A percentile compares a stretch with the other conserved stretches of the same genome.
These are phyloP conservation scores for Amanita muscaria DNA, from an alignment of 768 basidiomycete genomes.

Conservation along the genomic window DNA sequence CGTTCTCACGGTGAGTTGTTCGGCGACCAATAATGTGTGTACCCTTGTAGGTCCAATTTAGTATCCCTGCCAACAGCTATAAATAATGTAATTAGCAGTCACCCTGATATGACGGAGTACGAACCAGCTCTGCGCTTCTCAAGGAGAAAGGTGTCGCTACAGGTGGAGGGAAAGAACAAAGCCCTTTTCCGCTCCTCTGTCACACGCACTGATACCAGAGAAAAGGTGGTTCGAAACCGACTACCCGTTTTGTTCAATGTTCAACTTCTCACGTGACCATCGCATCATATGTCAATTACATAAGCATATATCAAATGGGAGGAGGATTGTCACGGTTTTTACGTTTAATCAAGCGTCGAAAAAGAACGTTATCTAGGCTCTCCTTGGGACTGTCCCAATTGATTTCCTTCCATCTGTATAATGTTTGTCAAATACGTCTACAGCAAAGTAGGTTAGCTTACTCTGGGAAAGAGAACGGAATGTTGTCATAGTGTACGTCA, in stretches of 20 bases:
- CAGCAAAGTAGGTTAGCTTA: constrained; percentile 29
- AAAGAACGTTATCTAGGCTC: neutral
- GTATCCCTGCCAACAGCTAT: neutral
- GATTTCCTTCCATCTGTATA: constrained; percentile 17
- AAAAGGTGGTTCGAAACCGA: neutral
- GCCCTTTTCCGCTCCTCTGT: constrained; percentile 8
- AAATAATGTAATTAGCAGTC: constrained; percentile 4
- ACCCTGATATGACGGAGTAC: too few species aligned
- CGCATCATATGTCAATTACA: constrained; percentile 15
- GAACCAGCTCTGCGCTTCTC: neutral
- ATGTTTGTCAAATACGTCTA: constrained; percentile 6
- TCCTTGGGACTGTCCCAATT: constrained; percentile 17
- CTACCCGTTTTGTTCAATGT: constrained; percentile 29
- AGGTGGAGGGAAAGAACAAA: constrained; percentile 8
- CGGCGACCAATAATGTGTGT: constrained; percentile 34
- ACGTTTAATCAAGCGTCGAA: too few species aligned
- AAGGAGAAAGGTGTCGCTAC: constrained; percentile 18
- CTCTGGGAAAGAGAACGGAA: constrained; percentile 51
- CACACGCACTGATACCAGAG: neutral
- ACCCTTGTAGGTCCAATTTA: constrained; percentile 45
- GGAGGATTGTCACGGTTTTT: too few species aligned
- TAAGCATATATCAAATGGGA: too few species aligned
- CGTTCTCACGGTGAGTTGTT: constrained; percentile 29
- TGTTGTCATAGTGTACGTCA: constrained; percentile 56
- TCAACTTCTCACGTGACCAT: constrained; percentile 45